Conservation (phyloP, 2,329 filamentous ascomycete genomes). For the Alternaria sp. region DNA sequence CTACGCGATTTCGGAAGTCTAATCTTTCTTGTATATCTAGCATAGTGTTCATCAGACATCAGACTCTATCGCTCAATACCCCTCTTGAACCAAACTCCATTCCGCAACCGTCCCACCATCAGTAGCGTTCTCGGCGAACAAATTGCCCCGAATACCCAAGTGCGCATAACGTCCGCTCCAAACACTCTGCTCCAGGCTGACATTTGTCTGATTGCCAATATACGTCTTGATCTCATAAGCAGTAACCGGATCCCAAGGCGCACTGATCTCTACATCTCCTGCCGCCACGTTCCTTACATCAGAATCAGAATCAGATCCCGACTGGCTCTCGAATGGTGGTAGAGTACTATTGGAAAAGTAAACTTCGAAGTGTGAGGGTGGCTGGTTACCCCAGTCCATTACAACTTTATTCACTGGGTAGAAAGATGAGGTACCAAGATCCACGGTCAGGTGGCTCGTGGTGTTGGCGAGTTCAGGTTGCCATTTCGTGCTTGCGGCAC, state of each 20-base stretch:
- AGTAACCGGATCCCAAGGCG: slow-evolving; percentile 51
- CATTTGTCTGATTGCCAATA: slow-evolving; percentile 57
- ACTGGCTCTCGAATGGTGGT: slow-evolving; percentile 27
- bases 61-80: background rate
- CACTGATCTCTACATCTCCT: slow-evolving; percentile 51
- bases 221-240: slow-evolving; percentile 53
- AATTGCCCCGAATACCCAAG: slow-evolving; percentile 60
- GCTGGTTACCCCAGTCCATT: slow-evolving; percentile 69
- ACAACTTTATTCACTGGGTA: slow-evolving; percentile 59
- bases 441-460: slow-evolving; percentile 65
- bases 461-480: slow-evolving; percentile 64
- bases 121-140: slow-evolving; percentile 43
- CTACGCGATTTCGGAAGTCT: background rate
- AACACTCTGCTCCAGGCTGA: slow-evolving; percentile 50
- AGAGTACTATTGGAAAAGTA: slow-evolving; percentile 62
- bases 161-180: slow-evolving; percentile 58
- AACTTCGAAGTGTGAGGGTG: slow-evolving; percentile 63
- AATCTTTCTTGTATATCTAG: background rate
- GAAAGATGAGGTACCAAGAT: slow-evolving; percentile 52
- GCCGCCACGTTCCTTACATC: slow-evolving; percentile 29
- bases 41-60: background rate
- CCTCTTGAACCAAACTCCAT: slow-evolving; percentile 53
- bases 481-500: slow-evolving; percentile 72
- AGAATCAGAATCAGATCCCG: background rate
- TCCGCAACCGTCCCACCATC: slow-evolving; percentile 64